Base-by-base conservation (phyloP, 805 yeast species). In the Monosporozyma yasuniensis region DNA sequence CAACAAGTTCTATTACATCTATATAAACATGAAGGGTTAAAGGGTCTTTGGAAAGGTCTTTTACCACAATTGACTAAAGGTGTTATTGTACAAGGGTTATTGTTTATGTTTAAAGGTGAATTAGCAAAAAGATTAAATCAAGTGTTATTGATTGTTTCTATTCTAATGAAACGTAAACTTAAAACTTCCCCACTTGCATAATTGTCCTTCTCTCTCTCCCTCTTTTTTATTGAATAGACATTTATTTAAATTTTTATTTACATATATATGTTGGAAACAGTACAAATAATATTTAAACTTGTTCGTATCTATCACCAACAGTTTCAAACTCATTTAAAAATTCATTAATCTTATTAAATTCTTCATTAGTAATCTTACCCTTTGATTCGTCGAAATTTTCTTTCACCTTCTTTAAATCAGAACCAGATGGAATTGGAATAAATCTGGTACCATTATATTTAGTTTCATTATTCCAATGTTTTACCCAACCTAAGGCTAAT, bases 1-100 rank as follows among this genome's bases (percentile, higher is more conserved):
- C 81, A 81, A 44, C 76, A 80, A 34, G 88, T 86, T 4, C 68
- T 87, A 58, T 64, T 60, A 23, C 77, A 80, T 61, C 72, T 87
- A 55, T 76, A 79, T 71, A 67, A 72, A 54, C 70, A 75, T n/a
- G 93, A 86, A 59, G 88, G 86, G 25, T 38, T 79, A 37, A 54
- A 57, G 11, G 82, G 90, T 0, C 70, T 87, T 53, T 87, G 87
- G 79, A 86, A 83, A 69, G 96, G 96, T 2, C 59, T 87, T 28
- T 76, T 80, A 2, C 95, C 95, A 5, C 96, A 87, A 64, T 72
- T 87, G 51, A 64, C 81, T 38, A 87, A 87, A 71, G 95, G 93
- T 1, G 83, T 87, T 2, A 66, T 87, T 42, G 95, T 87, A 4
- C 96, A 87, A 66, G 96, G 96, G 0, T 71, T 87, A 52, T 72